A percentile compares a stretch with the other conserved stretches of the same genome.
These are phyloP conservation scores for Lycium barbarum DNA, from an alignment of 257 asterid species.

Conservation along the genomic window DNA sequence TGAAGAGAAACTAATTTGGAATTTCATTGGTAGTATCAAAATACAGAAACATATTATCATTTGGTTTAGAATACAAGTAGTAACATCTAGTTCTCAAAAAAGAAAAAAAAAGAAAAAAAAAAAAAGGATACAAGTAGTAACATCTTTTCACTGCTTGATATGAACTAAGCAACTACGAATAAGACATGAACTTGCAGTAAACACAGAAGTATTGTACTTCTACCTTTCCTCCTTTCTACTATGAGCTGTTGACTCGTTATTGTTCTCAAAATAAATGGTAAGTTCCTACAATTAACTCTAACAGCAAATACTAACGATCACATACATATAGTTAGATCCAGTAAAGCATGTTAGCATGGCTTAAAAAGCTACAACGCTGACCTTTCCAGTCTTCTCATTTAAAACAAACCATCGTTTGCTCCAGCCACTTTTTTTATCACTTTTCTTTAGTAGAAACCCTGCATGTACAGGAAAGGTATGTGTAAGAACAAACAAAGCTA, in stretches of 20 bases:
- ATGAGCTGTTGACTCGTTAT: background rate
- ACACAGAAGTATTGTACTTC: background rate
- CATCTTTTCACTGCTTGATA: slow-evolving; percentile 1
- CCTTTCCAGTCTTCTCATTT: slow-evolving; percentile 97
- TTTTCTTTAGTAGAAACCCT: slow-evolving; percentile 91
- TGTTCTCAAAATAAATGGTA: background rate
- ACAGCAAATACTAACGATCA: slow-evolving; percentile 3
- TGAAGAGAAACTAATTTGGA: slow-evolving; percentile 16
- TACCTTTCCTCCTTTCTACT: slow-evolving; percentile 17
- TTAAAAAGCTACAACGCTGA: slow-evolving; percentile 41
- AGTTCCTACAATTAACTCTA: background rate
- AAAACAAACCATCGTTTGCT: slow-evolving; percentile 95
- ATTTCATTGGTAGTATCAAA: background rate
- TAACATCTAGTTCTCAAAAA: too few relatives aligned
- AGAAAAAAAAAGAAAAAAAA: too few relatives aligned
- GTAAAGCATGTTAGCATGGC: slow-evolving; percentile 2
- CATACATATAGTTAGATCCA: slow-evolving; percentile 15
- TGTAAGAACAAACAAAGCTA: background rate
- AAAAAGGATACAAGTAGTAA: too few relatives aligned
- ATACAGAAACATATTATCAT: background rate
- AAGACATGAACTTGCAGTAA: slow-evolving; percentile 11
- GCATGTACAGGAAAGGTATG: slow-evolving; percentile 30
- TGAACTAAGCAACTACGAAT: background rate
- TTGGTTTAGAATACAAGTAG: background rate
- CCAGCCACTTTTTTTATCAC: slow-evolving; percentile 88